Base-by-base conservation (phyloP, 345 rosid species). In the Geranium brycei region DNA sequence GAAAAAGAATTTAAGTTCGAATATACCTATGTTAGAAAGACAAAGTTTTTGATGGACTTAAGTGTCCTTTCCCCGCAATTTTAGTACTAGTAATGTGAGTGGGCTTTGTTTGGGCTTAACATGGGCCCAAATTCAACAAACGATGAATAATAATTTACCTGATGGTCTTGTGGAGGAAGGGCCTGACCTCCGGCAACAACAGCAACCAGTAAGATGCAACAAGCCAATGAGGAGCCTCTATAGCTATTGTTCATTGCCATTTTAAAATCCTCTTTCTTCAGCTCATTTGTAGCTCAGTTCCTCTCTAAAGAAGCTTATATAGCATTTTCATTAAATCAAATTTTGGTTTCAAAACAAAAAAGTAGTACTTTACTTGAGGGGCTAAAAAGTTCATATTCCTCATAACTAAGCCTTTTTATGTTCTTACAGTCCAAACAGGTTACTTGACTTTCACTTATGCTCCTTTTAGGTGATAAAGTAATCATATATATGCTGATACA, bases 151-250 rank as follows among this genome's bases (percentile, higher is more conserved):
- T 35, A n/a, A n/a, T n/a, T n/a, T 35, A 35, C 41, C 41, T 35
- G 1, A 7, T 35, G 41, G 23, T 58, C 62, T 35, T 17, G 64
- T 1, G 61, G 53, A 13, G 61, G 40, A 7, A 55, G 55, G 31
- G 2, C 58, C 57, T 69, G 65, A 13, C 72, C 78, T 67, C 38
- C 71, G 0, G 51, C 79, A 10, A 75, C 58, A 59, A 65, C 28
- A 65, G 67, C 73, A 53, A 80, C 62, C 64, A 67, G 67, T 51
- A 80, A 17, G 23, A 72, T 13, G 66, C 75, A 76, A 63, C 66
- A 71, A 0, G 47, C 10, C 41, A 70, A 69, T 57, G 65, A 57
- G 51, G 57, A 64, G 23, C 65, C 69, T 59, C 47, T 62, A 35
- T 58, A 6, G 16, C 66, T 57, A 19, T 64, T 8, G 15, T 47